These are phyloP conservation scores for Sphagnum tenellum DNA, from an alignment of 225 moss, liverwort and hornwort species.

Conservation along the genomic window DNA sequence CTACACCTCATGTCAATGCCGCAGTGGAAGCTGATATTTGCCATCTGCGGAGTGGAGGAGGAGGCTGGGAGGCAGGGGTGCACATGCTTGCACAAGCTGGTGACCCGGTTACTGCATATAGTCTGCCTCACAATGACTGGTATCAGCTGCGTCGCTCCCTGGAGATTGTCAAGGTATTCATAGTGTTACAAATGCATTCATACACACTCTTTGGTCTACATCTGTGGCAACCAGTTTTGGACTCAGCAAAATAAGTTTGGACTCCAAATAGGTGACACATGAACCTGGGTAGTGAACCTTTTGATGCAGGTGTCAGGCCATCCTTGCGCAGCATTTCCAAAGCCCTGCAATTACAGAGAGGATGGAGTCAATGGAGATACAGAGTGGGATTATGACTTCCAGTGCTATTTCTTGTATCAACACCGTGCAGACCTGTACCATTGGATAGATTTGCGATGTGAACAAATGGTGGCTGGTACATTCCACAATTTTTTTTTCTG, in stretches of 20 bases:
- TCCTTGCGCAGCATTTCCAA: constrained; percentile 54
- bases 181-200: not conserved
- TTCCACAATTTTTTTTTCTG: not conserved
- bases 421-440: constrained; percentile 64
- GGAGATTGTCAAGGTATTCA: constrained; percentile 61
- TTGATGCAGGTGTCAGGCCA: constrained; percentile 56
- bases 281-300: not conserved
- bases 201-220: not conserved
- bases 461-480: constrained; percentile 77
- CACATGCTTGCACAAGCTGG: constrained; percentile 57
- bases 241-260: not conserved
- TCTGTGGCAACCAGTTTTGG: constrained; percentile 1
- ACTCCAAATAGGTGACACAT: not conserved
- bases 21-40: constrained; percentile 46
- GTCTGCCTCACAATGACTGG: constrained; percentile 76
- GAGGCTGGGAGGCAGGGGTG: constrained; percentile 64
- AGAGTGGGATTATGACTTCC: constrained; percentile 58
- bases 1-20: constrained; percentile 43
- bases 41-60: constrained; percentile 25
- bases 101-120: constrained; percentile 53
- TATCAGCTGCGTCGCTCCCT: constrained; percentile 74
- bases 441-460: constrained; percentile 77
- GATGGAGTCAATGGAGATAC: constrained; percentile 29
- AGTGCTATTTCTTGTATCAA: constrained; percentile 68
- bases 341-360: constrained; percentile 42